Conservation (phyloP, 2,329 filamentous ascomycete genomes). For the Cadophora luteo-olivacea region DNA sequence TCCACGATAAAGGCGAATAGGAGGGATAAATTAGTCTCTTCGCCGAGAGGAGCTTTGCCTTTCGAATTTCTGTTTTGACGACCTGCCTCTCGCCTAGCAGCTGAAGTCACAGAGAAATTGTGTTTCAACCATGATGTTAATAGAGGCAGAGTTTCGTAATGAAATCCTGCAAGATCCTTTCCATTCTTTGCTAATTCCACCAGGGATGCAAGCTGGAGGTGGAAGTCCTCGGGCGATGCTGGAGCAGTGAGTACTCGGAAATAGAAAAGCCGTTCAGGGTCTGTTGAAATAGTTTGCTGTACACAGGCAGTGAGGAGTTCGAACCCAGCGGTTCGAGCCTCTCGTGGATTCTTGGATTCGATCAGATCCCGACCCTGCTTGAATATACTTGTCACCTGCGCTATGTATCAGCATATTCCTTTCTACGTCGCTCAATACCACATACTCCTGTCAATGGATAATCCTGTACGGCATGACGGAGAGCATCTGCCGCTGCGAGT, state of each 20-base stretch:
- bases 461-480: slow-evolving; percentile 62
- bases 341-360: slow-evolving; percentile 58
- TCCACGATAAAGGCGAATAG: slow-evolving; percentile 71
- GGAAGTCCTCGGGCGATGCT: slow-evolving; percentile 67
- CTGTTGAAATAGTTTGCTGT: slow-evolving; percentile 66
- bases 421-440: neutral
- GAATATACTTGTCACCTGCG: slow-evolving; percentile 58
- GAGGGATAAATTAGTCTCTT: slow-evolving; percentile 67
- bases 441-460: slow-evolving; percentile 56
- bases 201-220: slow-evolving; percentile 68
- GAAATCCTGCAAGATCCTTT: slow-evolving; percentile 68
- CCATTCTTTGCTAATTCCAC: slow-evolving; percentile 67
- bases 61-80: slow-evolving; percentile 50
- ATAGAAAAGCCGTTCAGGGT: slow-evolving; percentile 69
- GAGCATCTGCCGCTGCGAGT: slow-evolving; percentile 61
- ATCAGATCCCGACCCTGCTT: slow-evolving; percentile 70
- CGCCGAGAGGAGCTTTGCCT: slow-evolving; percentile 50
- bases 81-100: slow-evolving; percentile 57
- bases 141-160: slow-evolving; percentile 69
- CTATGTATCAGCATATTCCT: slow-evolving; percentile 21
- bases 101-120: slow-evolving; percentile 59
- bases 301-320: slow-evolving; percentile 70
- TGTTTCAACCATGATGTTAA: slow-evolving; percentile 65
- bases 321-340: slow-evolving; percentile 66
- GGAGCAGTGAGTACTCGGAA: slow-evolving; percentile 66